Conservation (phyloP, 768 basidiomycete genomes). For the Suillus hirtellus region DNA sequence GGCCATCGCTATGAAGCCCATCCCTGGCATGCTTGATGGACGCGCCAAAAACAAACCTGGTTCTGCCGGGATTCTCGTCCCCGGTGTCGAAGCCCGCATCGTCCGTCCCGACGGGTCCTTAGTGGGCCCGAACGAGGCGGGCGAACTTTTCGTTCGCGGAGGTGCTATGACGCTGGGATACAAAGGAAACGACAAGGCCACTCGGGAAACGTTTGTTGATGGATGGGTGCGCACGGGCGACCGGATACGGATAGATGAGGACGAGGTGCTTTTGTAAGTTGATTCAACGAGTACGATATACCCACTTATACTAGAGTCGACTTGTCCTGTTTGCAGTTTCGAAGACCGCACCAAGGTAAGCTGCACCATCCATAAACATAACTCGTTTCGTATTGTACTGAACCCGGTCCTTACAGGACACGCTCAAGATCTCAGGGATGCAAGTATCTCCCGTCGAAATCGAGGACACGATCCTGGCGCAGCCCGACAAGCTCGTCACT, state of each 20-base stretch:
- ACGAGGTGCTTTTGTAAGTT: constrained; percentile 61
- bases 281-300: neutral
- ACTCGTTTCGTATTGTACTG: constrained; percentile 8
- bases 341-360: constrained; percentile 65
- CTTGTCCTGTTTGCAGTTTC: constrained; percentile 40
- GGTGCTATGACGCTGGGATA: constrained; percentile 58
- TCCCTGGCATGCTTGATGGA: constrained; percentile 42
- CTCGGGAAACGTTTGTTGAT: constrained; percentile 54
- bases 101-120: constrained; percentile 53
- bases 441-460: constrained; percentile 77
- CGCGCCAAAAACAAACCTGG: constrained; percentile 36
- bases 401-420: constrained; percentile 46
- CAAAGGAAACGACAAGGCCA: constrained; percentile 65
- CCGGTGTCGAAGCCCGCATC: constrained; percentile 58
- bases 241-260: constrained; percentile 51
- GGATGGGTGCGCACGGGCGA: constrained; percentile 78
- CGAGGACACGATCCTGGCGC: constrained; percentile 57
- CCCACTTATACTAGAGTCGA: neutral
- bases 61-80: constrained; percentile 52
- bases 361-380: neutral
- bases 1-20: constrained; percentile 42
- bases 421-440: constrained; percentile 66
- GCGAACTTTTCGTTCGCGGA: constrained; percentile 59
- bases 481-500: constrained; percentile 55
- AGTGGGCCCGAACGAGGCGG: constrained; percentile 53